Percentiles rank a stretch among this genome's conserved stretches.
Evolutionary conservation across 1,284 basidiomycete genomes (phyloP).

Genomic region (Psilocybe mexicana): DNA sequence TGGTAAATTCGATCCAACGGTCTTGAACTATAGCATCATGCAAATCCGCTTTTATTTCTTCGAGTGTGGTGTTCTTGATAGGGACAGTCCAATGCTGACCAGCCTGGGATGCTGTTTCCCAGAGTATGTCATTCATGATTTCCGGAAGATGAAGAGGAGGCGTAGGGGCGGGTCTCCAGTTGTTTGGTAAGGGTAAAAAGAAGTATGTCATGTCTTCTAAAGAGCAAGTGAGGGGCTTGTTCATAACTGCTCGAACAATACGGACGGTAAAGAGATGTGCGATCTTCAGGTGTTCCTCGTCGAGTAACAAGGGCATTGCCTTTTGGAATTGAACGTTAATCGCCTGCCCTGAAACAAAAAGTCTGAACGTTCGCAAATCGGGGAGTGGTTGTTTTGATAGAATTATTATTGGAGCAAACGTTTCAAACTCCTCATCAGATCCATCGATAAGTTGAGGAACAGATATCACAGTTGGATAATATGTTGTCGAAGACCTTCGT

Average conservation of each 20-base stretch:
- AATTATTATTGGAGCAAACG: constrained; percentile 59
- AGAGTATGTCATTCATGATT: constrained; percentile 55
- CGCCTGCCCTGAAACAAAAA: constrained; percentile 56
- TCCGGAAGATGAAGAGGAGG: constrained; percentile 34
- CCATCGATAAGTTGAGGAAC: constrained; percentile 17
- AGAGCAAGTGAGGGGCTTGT: constrained; percentile 62
- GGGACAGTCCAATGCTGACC: constrained; percentile 51
- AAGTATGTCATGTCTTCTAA: constrained; percentile 60
- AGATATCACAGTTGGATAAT: constrained; percentile 60
- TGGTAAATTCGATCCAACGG: constrained; percentile 73
- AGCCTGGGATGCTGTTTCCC: constrained; percentile 59
- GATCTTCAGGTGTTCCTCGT: constrained; percentile 44
- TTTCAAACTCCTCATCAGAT: constrained; percentile 29
- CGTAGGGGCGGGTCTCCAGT: constrained; percentile 33
- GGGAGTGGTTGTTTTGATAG: constrained; percentile 69
- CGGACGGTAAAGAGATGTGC: constrained; percentile 65
- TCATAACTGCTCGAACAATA: constrained; percentile 58
- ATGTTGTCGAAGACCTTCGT: constrained; percentile 27
- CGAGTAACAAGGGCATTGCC: constrained; percentile 50
- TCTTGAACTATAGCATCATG: constrained; percentile 73
- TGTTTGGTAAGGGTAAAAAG: constrained; percentile 53
- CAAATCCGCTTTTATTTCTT: constrained; percentile 45
- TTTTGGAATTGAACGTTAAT: constrained; percentile 44
- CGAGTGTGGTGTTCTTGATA: constrained; percentile 44
- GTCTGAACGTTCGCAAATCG: constrained; percentile 47